Conservation (phyloP, 1,284 basidiomycete species). For the Chondrostereum purpureum region DNA sequence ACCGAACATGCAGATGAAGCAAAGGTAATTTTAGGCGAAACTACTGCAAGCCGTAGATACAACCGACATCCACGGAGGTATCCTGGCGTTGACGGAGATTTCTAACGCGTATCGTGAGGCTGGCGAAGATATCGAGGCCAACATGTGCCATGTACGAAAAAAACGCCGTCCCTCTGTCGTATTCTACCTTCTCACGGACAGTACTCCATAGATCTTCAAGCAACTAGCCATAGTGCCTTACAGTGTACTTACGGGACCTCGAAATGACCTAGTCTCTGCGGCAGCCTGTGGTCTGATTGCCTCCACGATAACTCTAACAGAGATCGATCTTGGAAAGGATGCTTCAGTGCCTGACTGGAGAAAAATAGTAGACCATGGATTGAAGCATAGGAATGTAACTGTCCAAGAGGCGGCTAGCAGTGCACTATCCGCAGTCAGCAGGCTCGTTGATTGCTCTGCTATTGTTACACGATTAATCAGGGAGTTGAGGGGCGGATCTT, state of each 20-base stretch:
- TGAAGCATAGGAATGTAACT: slow-evolving; percentile 57
- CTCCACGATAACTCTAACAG: slow-evolving; percentile 51
- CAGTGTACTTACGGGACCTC: slow-evolving; percentile 54
- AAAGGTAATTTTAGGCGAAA: slow-evolving; percentile 35
- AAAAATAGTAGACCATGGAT: slow-evolving; percentile 62
- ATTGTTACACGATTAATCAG: slow-evolving; percentile 69
- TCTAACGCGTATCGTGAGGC: slow-evolving; percentile 43
- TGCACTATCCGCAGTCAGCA: slow-evolving; percentile 63
- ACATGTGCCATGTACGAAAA: slow-evolving; percentile 28
- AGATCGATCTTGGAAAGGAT: slow-evolving; percentile 35
- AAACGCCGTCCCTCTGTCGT: slow-evolving; percentile 9
- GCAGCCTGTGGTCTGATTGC: slow-evolving; percentile 74
- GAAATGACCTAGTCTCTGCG: slow-evolving; percentile 70
- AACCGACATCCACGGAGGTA: slow-evolving; percentile 76
- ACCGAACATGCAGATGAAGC: slow-evolving; percentile 7
- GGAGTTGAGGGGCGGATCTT: slow-evolving; percentile 52
- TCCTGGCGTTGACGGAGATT: slow-evolving; percentile 70
- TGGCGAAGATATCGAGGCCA: slow-evolving; percentile 20
- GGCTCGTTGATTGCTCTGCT: slow-evolving; percentile 53
- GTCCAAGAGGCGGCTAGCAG: slow-evolving; percentile 74
- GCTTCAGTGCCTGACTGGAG: slow-evolving; percentile 56
- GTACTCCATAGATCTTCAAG: slow-evolving; percentile 45
- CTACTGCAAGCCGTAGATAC: slow-evolving; percentile 63
- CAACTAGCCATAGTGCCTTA: slow-evolving; percentile 49
- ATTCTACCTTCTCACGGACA: slow-evolving; percentile 11